phyloP scores from a whole-genome alignment of 108 stramenopile species.

The Discostella stelligeroides region DNA sequence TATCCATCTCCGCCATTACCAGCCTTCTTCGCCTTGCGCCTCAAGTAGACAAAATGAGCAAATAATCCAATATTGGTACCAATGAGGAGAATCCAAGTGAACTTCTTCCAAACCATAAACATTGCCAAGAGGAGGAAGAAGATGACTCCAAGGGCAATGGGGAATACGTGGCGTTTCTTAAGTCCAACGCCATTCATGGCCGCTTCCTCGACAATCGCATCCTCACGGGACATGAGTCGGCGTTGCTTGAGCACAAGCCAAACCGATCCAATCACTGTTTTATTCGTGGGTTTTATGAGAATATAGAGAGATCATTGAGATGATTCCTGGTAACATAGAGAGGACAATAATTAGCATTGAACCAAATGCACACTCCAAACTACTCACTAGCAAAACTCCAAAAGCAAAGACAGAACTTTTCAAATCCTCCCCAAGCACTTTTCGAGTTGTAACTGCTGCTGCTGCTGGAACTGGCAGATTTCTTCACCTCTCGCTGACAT shows the following conservation, averaged over 20 bases:
- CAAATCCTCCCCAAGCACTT: constrained; percentile 36
- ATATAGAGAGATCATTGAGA: neutral
- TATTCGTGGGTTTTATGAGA: neutral
- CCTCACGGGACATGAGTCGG: constrained; percentile 46
- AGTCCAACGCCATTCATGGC: constrained; percentile 48
- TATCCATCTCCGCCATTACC: constrained; percentile 28
- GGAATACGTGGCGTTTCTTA: constrained; percentile 51
- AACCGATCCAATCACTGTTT: constrained; percentile 29
- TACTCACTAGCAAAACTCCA: constrained; percentile 38
- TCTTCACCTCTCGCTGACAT: constrained; percentile 24
- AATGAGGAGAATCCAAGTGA: constrained; percentile 48
- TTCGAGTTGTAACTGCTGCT: constrained; percentile 5
- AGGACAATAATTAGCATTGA: neutral
- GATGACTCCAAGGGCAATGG: constrained; percentile 42
- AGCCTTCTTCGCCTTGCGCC: constrained; percentile 47
- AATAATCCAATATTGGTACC: constrained; percentile 45
- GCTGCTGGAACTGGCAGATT: neutral
- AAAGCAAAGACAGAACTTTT: constrained; percentile 51
- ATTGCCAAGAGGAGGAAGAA: constrained; percentile 38
- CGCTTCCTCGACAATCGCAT: constrained; percentile 54
- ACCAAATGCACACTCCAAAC: neutral
- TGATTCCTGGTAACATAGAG: neutral
- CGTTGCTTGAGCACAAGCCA: constrained; percentile 55
- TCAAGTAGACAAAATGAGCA: constrained; percentile 46
- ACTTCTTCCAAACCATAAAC: constrained; percentile 50